Conservation (phyloP, 164 flowering plant species). For the Platanus orientalis region DNA sequence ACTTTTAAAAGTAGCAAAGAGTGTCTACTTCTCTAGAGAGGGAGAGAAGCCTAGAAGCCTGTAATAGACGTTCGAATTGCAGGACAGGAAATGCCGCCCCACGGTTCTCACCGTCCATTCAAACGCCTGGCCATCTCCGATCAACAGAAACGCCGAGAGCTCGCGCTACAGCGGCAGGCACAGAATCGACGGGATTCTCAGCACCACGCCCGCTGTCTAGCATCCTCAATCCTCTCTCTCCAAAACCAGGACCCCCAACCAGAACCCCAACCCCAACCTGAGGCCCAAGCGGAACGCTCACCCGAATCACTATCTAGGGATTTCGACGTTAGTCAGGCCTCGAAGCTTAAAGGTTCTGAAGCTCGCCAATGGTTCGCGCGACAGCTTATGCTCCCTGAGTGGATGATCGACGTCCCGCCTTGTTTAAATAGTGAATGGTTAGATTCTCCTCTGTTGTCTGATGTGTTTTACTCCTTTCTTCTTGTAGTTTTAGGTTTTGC, state of each 20-base stretch:
- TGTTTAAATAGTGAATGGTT: constrained; percentile 68
- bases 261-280: constrained; percentile 19
- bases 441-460: neutral
- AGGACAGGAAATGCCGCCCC: constrained; percentile 84
- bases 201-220: constrained; percentile 71
- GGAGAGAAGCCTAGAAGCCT: too few relatives aligned
- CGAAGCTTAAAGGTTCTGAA: constrained; percentile 68
- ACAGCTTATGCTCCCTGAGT: constrained; percentile 95
- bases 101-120: constrained; percentile 73
- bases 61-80: too few relatives aligned
- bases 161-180: constrained; percentile 69
- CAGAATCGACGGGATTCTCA: constrained; percentile 82
- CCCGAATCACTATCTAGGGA: constrained; percentile 19
- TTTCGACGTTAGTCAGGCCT: constrained; percentile 55
- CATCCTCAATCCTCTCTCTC: constrained; percentile 65
- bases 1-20: too few relatives aligned
- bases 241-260: constrained; percentile 17
- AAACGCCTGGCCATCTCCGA: constrained; percentile 82
- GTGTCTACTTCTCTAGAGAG: too few relatives aligned
- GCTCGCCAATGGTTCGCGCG: constrained; percentile 84
- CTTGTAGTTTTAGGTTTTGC: neutral
- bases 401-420: constrained; percentile 98
- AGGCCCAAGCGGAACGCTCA: constrained; percentile 4
- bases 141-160: constrained; percentile 81
- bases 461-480: neutral